These are phyloP conservation scores for Arthrocladium fulminans DNA, from an alignment of 2,329 filamentous ascomycete genomes.

Conservation along the genomic window DNA sequence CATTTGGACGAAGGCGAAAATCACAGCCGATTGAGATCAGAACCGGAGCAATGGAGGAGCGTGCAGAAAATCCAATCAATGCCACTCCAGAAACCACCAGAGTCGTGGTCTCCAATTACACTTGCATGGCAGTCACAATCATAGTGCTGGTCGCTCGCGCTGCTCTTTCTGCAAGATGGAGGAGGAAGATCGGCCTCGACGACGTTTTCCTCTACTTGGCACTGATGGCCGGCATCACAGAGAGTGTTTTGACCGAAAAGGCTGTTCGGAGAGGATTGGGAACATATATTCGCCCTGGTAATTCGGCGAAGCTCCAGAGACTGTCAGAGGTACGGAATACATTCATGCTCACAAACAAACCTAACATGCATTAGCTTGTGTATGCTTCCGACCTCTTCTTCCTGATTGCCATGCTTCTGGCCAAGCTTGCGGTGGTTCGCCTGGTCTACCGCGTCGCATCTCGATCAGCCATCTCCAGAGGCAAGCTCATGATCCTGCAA, in stretches of 20 bases:
- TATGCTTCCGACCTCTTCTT: conserved; percentile 10
- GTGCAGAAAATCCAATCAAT: conserved; percentile 1
- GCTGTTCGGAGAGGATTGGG: conserved; percentile 8
- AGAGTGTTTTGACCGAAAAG: conserved; percentile 5
- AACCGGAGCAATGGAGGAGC: neutral
- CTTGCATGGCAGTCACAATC: conserved; percentile 6
- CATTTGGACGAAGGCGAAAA: neutral
- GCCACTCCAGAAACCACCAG: conserved; percentile 6
- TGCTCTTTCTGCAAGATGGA: conserved; percentile 2
- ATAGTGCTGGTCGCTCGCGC: conserved; percentile 1
- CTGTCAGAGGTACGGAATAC: conserved; percentile 4
- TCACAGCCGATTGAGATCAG: neutral
- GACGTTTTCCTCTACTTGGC: conserved; percentile 3
- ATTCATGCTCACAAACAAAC: neutral
- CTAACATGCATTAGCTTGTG: conserved; percentile 3
- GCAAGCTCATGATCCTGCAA: conserved; percentile 5
- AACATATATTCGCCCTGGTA: conserved; percentile 6
- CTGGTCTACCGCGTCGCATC: conserved; percentile 3
- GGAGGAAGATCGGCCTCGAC: conserved; percentile 1
- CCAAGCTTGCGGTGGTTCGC: conserved; percentile 7
- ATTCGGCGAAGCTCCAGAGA: neutral
- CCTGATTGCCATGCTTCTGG: conserved; percentile 6
- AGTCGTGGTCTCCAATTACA: conserved; percentile 7
- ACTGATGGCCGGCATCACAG: neutral
- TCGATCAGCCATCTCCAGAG: neutral